Conservation (phyloP, 305 asterid genomes). For the Fraxinus paxiana region DNA sequence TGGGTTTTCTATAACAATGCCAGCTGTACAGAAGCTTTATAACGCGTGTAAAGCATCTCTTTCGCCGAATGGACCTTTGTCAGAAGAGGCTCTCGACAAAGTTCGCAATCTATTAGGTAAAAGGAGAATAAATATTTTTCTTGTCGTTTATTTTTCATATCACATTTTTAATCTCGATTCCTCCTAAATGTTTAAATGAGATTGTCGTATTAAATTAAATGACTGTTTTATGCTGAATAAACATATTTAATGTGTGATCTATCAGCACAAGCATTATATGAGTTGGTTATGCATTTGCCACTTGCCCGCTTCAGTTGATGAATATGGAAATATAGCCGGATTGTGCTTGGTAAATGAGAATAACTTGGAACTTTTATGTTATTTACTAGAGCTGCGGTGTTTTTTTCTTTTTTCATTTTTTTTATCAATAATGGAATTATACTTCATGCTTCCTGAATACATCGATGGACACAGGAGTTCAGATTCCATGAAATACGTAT, state of each 20-base stretch:
- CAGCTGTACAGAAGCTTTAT: conserved; percentile 93
- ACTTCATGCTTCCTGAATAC: conserved; percentile 14
- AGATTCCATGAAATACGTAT: not conserved
- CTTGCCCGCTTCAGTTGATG: conserved; percentile 10
- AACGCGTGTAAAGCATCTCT: conserved; percentile 86
- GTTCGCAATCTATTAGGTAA: conserved; percentile 82
- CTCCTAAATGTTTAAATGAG: not conserved
- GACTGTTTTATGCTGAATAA: not conserved
- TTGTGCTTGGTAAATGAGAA: not conserved
- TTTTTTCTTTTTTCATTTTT: not conserved
- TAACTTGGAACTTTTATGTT: conserved; percentile 7
- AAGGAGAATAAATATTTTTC: conserved; percentile 12
- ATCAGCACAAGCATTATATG: conserved; percentile 7
- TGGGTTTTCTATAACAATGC: conserved; percentile 60
- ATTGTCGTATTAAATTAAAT: conserved; percentile 11
- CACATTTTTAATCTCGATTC: not conserved
- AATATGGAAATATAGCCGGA: not conserved
- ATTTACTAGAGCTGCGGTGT: conserved; percentile 1
- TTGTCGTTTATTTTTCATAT: not conserved
- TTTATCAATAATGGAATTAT: not conserved
- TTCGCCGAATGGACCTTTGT: conserved; percentile 73
- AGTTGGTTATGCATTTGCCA: not conserved
- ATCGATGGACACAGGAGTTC: not conserved
- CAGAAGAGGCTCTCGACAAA: conserved; percentile 85
- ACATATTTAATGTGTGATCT: not conserved